Evolutionary conservation across 2,329 filamentous ascomycete genomes (phyloP).

Genomic region (Blastomyces percursus): DNA sequence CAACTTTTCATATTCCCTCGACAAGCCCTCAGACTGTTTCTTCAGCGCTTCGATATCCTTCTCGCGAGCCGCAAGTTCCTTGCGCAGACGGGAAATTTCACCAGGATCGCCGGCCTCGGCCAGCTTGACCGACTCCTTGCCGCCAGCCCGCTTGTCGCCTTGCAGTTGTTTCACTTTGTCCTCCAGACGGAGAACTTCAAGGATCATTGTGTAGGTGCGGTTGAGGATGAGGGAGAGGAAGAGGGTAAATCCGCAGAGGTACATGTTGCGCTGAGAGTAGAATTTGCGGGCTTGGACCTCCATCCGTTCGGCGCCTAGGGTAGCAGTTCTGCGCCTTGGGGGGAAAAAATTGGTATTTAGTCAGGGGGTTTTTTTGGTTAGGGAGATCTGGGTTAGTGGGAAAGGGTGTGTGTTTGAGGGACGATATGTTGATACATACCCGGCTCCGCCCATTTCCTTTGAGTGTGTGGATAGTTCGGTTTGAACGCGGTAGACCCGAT

Average conservation of each 20-base stretch:
- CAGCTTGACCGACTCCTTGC: conserved; percentile 62
- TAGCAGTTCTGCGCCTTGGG: conserved; percentile 45
- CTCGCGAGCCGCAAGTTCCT: conserved; percentile 62
- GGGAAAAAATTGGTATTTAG: conserved; percentile 10
- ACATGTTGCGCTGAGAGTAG: conserved; percentile 99
- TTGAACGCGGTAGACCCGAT: conserved; percentile 93
- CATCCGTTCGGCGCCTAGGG: conserved; percentile 87
- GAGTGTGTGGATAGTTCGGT: conserved; percentile 66
- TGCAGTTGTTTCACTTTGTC: conserved; percentile 80
- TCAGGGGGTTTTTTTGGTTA: neutral
- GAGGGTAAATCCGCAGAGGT: conserved; percentile 97
- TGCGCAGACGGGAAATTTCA: conserved; percentile 63
- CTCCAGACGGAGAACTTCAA: conserved; percentile 83
- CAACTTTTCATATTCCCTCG: conserved; percentile 74
- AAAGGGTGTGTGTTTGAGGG: conserved; percentile 11
- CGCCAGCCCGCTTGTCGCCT: conserved; percentile 48
- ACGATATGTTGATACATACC: conserved; percentile 34
- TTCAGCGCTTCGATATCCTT: conserved; percentile 75
- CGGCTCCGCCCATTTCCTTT: conserved; percentile 46
- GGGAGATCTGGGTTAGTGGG: neutral
- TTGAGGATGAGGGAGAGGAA: conserved; percentile 97
- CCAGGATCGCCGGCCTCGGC: conserved; percentile 61
- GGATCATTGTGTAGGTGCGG: conserved; percentile 96
- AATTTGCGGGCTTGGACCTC: conserved; percentile 99
- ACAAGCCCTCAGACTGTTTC: conserved; percentile 80